Evolutionary conservation across 75 land plant genomes (phyloP), one percentile per base, ranked within the genome.

Genomic region (Isoetes taiwanensis): DNA sequence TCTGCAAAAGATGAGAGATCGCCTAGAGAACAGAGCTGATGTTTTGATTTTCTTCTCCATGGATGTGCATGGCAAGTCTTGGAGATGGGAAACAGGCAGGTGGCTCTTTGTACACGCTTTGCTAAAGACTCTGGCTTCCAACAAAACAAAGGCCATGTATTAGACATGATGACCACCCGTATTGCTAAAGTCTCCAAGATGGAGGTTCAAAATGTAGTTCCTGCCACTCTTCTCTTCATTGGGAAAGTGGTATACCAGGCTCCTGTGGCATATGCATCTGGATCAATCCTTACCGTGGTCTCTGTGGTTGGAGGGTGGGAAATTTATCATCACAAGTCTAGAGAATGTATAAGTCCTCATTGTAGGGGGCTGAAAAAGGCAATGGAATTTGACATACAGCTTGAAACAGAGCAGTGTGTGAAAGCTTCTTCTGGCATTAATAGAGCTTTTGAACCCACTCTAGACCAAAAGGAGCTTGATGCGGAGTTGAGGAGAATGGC

Each of bases 401-500:
- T 46, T n/a, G 50, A 46, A 23, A 46, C 50, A 4, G 50, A 46
- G 50, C 21, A 46, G 50, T 46, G 50, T n/a, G 50, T 46, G 12
- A 46, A 16, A 64, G 57, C 64, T 32, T 26, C 57, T 10, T 10
- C 39, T 37, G 12, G 14, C 14, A n/a, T n/a, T n/a, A n/a, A n/a
- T n/a, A n/a, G n/a, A n/a, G n/a, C n/a, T n/a, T n/a, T n/a, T n/a
- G n/a, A n/a, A n/a, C n/a, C n/a, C n/a, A n/a, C n/a, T n/a, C n/a
- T n/a, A n/a, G n/a, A n/a, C n/a, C n/a, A n/a, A n/a, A 64, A 68
- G 30, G 82, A 80, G 41, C 34, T 80, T 28, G 78, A 75, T 20
- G 72, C 78, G 4, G 82, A 80, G 62, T 70, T 80, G 0, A 75
- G 43, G 75, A 75, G 65, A 65, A 75, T 80, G 75, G 82, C 78